Base-by-base conservation (phyloP, 1,284 basidiomycete genomes). In the Rhizopogon parksii region DNA sequence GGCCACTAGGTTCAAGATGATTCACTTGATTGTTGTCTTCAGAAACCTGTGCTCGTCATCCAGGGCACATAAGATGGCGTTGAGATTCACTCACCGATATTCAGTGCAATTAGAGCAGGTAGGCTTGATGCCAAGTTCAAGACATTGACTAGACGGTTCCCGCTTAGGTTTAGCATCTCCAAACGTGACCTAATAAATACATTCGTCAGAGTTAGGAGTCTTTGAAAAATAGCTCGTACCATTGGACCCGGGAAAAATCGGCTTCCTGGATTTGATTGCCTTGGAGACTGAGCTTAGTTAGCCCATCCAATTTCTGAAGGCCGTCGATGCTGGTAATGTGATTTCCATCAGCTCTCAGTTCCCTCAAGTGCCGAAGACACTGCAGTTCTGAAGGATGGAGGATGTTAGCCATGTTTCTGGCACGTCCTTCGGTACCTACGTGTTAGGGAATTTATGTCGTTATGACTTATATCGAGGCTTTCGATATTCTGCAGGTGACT, bases 311-410 rank as follows among this genome's bases (percentile, higher is more conserved):
- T 48, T 74, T 74, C 61, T 88, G 77, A 49, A 99, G 75, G 0
- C 94, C 93, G 34, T 85, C 82, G n/a, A 94, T 64, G 63, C 77
- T 83, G 14, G 68, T 71, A 59, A 99, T 87, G 60, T 74, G 75
- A 70, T 97, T 98, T 53, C 81, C 76, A 66, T 98, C 92, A 15
- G 90, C 89, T 50, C 84, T 86, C 46, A 99, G 79, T 65, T 98
- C 93, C 42, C 91, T 82, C 49, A 99, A 75, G 65, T 93, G 91
- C 54, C 80, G 78, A 49, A 96, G 76, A 65, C 88, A 90, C 55
- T 80, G 77, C n/a, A 97, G 72, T 64, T 95, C 91, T 92, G 58
- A 27, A 25, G 14, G 21, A 24, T 24, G 21, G 9, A 35, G 4
- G 2, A 46, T 42, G 30, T 45, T 30, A 45, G 42, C 42, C 27